Base-by-base conservation (phyloP, 495 filamentous ascomycete genomes). In the Aspergillus biplanus region DNA sequence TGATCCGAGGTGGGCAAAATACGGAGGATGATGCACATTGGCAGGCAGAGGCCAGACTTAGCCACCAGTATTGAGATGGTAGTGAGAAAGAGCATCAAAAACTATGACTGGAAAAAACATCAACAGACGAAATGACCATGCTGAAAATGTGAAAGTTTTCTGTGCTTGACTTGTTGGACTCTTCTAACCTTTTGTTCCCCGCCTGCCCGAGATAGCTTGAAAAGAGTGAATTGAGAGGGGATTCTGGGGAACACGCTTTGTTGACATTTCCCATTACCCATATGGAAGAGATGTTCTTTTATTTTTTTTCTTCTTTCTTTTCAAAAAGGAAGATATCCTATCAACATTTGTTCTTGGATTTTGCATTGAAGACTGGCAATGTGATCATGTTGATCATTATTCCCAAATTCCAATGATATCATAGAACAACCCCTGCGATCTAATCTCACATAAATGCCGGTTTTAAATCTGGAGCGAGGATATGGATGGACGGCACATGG, bases 341-440 rank as follows among this genome's bases (percentile, higher is more conserved):
- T 44, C 39, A 15, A 13, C n/a, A 13, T 12, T 6, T 15, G 8
- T 15, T 44, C n/a, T 6, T 15, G n/a, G 39, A 42, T 53, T 33
- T 31, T 9, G 12, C 37, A 16, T 44, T 60, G 5, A 12, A 12
- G 11, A 42, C 5, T 31, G 33, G 9, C 8, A 21, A n/a, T 52
- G 47, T 50, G 39, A 4, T 15, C 11, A 50, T 50, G 47, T 16
- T 16, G 15, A 50, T 31, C 47, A 21, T 50, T 31, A 18, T 50
- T 16, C 47, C 15, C 4, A 31, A 11, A 50, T 50, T 16, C 47
- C 47, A 50, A 50, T 50, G 15, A 50, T 50, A 50, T 50, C 47
- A 21, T 9, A 6, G 9, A 21, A 6, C 15, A 31, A 50, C 15
- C 39, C 39, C 39, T 44, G 39, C 5, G 39, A 44, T 15, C n/a